Conservation (phyloP, 1,284 basidiomycete species). For the Cutaneotrichosporon daszewskae region DNA sequence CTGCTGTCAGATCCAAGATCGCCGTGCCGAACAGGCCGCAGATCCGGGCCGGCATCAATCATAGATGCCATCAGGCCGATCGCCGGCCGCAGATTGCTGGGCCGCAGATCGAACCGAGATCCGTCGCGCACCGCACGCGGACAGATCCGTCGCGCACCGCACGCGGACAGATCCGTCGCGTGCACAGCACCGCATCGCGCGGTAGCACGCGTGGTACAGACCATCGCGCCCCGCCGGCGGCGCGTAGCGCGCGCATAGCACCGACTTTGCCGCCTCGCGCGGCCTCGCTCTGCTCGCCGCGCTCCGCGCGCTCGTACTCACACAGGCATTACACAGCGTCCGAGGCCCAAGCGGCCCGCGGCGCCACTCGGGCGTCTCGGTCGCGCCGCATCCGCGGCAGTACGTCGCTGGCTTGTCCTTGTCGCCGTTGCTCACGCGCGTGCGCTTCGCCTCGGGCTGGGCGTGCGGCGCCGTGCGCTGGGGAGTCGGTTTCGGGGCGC, state of each 20-base stretch:
- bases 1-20: constrained; percentile 24
- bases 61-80: not conserved
- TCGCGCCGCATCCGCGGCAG: constrained; percentile 45
- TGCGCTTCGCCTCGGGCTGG: constrained; percentile 9
- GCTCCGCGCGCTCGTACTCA: constrained; percentile 26
- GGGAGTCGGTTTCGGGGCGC: not conserved
- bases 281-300: too few relatives aligned
- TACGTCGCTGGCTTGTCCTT: constrained; percentile 26
- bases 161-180: not conserved
- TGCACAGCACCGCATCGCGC: too few relatives aligned
- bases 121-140: not conserved
- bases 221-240: too few relatives aligned
- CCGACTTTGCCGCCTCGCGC: too few relatives aligned
- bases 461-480: not conserved
- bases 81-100: not conserved
- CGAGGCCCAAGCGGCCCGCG: constrained; percentile 46
- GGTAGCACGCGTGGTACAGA: too few relatives aligned
- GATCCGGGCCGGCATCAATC: too few relatives aligned
- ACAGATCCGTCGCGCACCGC: not conserved
- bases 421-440: constrained; percentile 11
- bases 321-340: constrained; percentile 48
- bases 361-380: constrained; percentile 48
- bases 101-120: too few relatives aligned
- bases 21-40: too few relatives aligned
- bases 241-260: too few relatives aligned